Conservation (phyloP, 805 yeast genomes). For the Cyberlindnera bimundalis region DNA sequence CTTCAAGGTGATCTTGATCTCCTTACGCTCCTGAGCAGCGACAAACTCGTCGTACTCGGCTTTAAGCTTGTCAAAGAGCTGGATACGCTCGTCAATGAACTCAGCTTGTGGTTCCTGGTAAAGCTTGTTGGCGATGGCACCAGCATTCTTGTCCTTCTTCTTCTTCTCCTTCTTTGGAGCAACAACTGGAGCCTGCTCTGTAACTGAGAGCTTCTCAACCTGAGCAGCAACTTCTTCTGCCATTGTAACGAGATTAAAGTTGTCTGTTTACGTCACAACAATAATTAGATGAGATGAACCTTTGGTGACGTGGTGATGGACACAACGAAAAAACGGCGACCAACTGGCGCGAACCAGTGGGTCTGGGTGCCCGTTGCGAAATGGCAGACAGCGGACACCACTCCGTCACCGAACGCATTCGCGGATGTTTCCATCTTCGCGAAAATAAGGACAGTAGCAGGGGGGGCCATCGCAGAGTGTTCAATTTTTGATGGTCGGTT, state of each 20-base stretch:
- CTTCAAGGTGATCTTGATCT: conserved; percentile 77
- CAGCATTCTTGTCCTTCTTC: conserved; percentile 39
- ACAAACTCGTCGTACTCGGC: conserved; percentile 70
- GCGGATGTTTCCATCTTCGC: conserved; percentile 1
- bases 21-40: conserved; percentile 56
- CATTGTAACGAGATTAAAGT: conserved; percentile 17
- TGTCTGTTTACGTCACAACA: too few species aligned
- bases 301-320: conserved; percentile 3
- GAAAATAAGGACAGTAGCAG: too few species aligned
- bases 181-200: conserved; percentile 23
- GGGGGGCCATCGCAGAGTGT: too few species aligned
- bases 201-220: conserved; percentile 42
- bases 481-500: too few species aligned
- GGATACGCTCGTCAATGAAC: conserved; percentile 75
- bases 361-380: not conserved
- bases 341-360: not conserved
- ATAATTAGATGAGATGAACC: too few species aligned
- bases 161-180: conserved; percentile 34
- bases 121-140: conserved; percentile 34
- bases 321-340: conserved; percentile 1
- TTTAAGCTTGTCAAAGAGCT: conserved; percentile 76
- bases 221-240: conserved; percentile 46
- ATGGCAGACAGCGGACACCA: conserved; percentile 3
- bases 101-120: conserved; percentile 76
- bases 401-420: not conserved